Percentiles rank a stretch among this genome's conserved stretches.
Evolutionary conservation across 2,329 filamentous ascomycete genomes (phyloP).

Genomic region (Aspergillus sp.): DNA sequence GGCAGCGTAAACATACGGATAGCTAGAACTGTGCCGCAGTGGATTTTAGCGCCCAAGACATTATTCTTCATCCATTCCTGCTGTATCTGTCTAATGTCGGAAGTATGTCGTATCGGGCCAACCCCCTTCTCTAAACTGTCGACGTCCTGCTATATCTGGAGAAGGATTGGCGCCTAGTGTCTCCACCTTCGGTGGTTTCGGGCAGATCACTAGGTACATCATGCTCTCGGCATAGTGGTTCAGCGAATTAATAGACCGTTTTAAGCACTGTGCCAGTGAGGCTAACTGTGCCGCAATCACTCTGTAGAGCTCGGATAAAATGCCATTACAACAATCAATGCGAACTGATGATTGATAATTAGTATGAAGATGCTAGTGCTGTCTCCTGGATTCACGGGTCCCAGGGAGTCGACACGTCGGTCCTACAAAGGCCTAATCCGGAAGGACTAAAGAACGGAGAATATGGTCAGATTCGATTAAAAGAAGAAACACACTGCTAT

Average conservation of each 20-base stretch:
- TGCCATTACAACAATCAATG: slow-evolving; percentile 1
- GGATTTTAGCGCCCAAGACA: too few species aligned
- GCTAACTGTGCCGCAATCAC: slow-evolving; percentile 1
- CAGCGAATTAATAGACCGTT: slow-evolving; percentile 1
- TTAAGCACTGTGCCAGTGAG: slow-evolving; percentile 1
- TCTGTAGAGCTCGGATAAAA: slow-evolving; percentile 2
- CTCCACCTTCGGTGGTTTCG: neutral
- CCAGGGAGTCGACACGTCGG: too few species aligned
- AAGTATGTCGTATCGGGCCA: neutral
- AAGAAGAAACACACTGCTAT: too few species aligned
- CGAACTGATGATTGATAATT: too few species aligned
- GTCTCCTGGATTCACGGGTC: too few species aligned
- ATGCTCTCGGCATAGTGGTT: slow-evolving; percentile 1
- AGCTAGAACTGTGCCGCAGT: too few species aligned
- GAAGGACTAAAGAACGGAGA: too few species aligned
- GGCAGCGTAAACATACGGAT: too few species aligned
- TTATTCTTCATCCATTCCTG: neutral
- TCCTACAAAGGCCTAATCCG: too few species aligned
- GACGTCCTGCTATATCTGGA: neutral
- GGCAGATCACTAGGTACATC: neutral
- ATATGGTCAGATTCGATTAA: too few species aligned
- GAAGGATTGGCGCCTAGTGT: neutral
- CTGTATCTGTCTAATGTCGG: neutral
- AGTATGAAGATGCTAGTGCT: too few species aligned
- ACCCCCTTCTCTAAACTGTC: neutral